These are phyloP conservation scores for Trichosanthes cucumerina DNA, from an alignment of 306 rosid species.

Conservation along the genomic window DNA sequence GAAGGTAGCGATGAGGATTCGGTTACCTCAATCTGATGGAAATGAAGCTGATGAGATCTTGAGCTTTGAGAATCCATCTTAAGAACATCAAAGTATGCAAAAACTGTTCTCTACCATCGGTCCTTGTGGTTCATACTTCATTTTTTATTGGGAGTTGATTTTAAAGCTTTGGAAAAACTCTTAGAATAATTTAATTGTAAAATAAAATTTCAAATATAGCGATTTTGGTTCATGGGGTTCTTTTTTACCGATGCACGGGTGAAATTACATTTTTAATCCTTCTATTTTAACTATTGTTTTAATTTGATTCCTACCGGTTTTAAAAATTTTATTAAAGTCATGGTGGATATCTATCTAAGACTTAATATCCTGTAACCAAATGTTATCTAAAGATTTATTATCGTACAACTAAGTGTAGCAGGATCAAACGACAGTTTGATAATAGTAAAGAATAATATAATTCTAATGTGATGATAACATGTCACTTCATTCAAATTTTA, in stretches of 20 bases:
- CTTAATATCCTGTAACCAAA: too few relatives aligned
- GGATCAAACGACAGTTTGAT: too few relatives aligned
- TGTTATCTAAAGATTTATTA: too few relatives aligned
- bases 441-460: too few relatives aligned
- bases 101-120: not conserved
- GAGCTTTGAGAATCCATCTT: not conserved
- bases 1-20: constrained; percentile 85
- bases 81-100: not conserved
- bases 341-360: too few relatives aligned
- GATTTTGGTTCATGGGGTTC: constrained; percentile 4
- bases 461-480: too few relatives aligned
- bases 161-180: not conserved
- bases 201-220: not conserved
- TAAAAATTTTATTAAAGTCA: too few relatives aligned
- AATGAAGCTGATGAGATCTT: not conserved
- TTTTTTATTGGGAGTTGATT: not conserved
- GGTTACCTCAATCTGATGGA: constrained; percentile 52
- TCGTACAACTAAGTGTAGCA: too few relatives aligned
- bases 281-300: not conserved
- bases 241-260: not conserved
- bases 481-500: too few relatives aligned
- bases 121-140: not conserved
- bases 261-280: not conserved
- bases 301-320: too few relatives aligned
- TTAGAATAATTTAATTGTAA: not conserved